Base-by-base conservation (phyloP, 176 grass and related monocot genomes). In the Guadua angustifolia region DNA sequence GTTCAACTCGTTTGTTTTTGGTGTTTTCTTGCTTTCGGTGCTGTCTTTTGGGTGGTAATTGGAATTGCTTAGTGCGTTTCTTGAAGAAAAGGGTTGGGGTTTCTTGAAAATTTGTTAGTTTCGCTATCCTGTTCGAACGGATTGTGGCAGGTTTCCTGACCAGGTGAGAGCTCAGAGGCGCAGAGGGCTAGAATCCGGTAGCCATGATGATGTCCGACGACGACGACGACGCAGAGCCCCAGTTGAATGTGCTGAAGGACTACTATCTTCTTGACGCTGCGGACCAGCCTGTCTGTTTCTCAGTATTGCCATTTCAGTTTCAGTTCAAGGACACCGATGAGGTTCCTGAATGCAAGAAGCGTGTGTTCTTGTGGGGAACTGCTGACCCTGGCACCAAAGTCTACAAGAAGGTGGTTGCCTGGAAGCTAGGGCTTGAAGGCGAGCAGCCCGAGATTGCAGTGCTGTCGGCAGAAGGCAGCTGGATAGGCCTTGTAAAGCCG, bases 401-500 rank as follows among this genome's bases (percentile, higher is more conserved):
- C 17, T 93, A 85, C 71, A 83, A 58, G 86, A 75, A 77, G 59
- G 91, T 86, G 19, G 82, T 86, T 7, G 92, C 90, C 12, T 98
- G 95, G 92, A 93, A 82, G 83, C 33, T 93, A 42, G 76, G 35
- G 16, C 75, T 99, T 33, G 61, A 88, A 39, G 73, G 88, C 19
- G 82, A 84, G 12, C 38, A 77, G 12, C 91, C 93, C 0, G 75
- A 88, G 14, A 65, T 94, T 2, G 32, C 52, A 0, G 91, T 88
- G 21, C 66, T 92, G n/a, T 86, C 80, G 0, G 81, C 29, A 21
- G 83, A 94, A 55, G 86, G 81, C 2, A 67, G 73, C 36, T 95
- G 93, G 96, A 85, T 95, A 68, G 74, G 9, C 58, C 83, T 99
- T 3, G 35, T 81, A n/a, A 95, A 87, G 50, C 93, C 93, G 0